A percentile compares a stretch with the other conserved stretches of the same genome.
Conservation (phyloP, 2,329 filamentous ascomycete genomes). For the Elsinoe australis region DNA sequence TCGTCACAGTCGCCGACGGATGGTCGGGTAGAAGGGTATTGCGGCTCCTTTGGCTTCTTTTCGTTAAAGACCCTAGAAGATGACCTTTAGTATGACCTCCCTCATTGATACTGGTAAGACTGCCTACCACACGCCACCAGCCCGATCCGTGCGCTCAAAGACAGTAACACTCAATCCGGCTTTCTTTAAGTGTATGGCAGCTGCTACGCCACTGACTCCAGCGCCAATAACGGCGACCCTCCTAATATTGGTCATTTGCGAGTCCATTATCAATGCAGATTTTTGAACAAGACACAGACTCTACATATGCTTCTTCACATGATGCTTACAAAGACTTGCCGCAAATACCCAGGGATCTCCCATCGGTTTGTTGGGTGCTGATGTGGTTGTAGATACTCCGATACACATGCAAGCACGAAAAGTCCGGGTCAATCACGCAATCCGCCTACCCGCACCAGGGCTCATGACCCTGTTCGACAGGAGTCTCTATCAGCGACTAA, state of each 20-base stretch:
- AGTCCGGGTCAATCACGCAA: slow-evolving; percentile 9
- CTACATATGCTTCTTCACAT: background rate
- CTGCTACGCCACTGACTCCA: slow-evolving; percentile 44
- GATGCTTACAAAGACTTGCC: background rate
- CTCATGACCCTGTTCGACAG: background rate
- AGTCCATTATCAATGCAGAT: background rate
- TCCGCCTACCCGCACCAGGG: background rate
- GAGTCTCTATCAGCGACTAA: too few relatives aligned
- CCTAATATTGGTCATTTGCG: background rate
- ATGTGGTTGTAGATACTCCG: too few relatives aligned
- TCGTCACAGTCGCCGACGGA: slow-evolving; percentile 31
- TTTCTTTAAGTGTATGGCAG: slow-evolving; percentile 41
- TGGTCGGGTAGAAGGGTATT: slow-evolving; percentile 38
- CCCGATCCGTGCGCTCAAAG: slow-evolving; percentile 45
- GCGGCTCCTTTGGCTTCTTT: slow-evolving; percentile 40
- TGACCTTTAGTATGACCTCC: background rate
- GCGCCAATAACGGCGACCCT: slow-evolving; percentile 44
- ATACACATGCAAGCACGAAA: slow-evolving; percentile 11
- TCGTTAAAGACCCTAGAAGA: slow-evolving; percentile 45
- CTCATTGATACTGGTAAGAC: background rate
- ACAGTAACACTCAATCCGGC: slow-evolving; percentile 45
- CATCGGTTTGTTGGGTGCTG: background rate
- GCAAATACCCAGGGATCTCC: background rate
- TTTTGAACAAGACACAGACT: background rate
- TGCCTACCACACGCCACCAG: slow-evolving; percentile 51